Evolutionary conservation across 1,139 yeast genomes (phyloP), one percentile per base, ranked within the genome.

Genomic region (Hansenula lynferdii): DNA sequence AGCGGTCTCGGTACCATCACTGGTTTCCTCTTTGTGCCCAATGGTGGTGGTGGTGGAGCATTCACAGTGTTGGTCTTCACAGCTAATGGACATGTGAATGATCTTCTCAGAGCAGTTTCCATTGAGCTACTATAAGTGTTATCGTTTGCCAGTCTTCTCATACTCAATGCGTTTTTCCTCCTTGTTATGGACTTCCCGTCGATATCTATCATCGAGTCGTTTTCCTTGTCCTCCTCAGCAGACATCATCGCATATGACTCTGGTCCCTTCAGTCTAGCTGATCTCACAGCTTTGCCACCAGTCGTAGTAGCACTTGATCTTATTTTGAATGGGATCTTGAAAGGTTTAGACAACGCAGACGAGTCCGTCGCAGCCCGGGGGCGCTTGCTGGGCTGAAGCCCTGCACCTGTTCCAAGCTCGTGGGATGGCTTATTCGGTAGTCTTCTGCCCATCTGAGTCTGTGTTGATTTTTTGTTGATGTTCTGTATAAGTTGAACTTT

Each of bases 1-100:
- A 92, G 69, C 0, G 98, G 95, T 42, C 92, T 67, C 3, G 98
- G 96, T 15, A 89, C 86, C 35, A 85, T 60, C 3, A 77, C 70
- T 1, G 81, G 73, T 48, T 79, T 77, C 29, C 82, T 75, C 44
- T 83, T 75, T 38, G 89, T 87, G 0, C 97, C 97, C 42, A 90
- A 65, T 0, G 89, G 80, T 0, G 94, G 90, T 2, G 95, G 87
- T 1, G 90, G 9, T 18, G n/a, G 83, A 23, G 67, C 49, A 31
- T 55, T 53, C 29, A 52, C 57, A 22, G 60, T 62, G 42, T 65
- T 65, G 3, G 65, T 57, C 42, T 72, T 59, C 12, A 59, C 62
- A 35, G 49, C 58, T 30, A 67, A 71, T 2, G 85, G 85, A 3
- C 77, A 75, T 1, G 69, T 62, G 52, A 79, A 79, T 1, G 66